Conservation (phyloP, 495 filamentous ascomycete species). For the Penicillium pancosmium region DNA sequence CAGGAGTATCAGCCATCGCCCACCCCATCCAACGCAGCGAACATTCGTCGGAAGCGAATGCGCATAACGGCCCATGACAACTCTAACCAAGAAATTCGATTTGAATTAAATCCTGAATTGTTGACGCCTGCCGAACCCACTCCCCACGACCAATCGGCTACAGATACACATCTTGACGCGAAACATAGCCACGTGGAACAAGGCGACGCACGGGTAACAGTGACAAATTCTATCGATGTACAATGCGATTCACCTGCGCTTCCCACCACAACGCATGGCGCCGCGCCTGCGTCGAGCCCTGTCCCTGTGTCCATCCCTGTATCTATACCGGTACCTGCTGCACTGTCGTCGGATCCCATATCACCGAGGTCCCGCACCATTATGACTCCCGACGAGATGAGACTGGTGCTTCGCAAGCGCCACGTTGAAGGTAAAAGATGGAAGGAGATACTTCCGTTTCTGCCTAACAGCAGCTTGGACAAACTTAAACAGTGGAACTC, state of each 20-base stretch:
- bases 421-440: conserved; percentile 31
- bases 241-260: conserved; percentile 13
- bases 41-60: conserved; percentile 29
- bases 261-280: background rate
- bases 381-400: conserved; percentile 41
- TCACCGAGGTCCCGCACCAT: conserved; percentile 15
- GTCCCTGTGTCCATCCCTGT: background rate
- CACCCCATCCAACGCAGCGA: conserved; percentile 25
- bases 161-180: conserved; percentile 1
- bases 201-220: conserved; percentile 55
- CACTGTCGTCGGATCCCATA: conserved; percentile 14
- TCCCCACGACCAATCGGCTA: conserved; percentile 20
- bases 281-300: background rate
- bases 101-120: conserved; percentile 4
- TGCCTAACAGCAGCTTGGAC: conserved; percentile 31
- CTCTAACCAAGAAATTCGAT: background rate
- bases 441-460: conserved; percentile 33
- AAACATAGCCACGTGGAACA: conserved; percentile 35
- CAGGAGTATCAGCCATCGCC: conserved; percentile 45
- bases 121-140: background rate
- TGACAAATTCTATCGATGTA: conserved; percentile 8
- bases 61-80: conserved; percentile 3
- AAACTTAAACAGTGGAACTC: conserved; percentile 33
- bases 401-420: conserved; percentile 36
- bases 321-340: background rate